Evolutionary conservation across 2,329 filamentous ascomycete genomes (phyloP).

Genomic region (Tolypocladium ovalisporum): DNA sequence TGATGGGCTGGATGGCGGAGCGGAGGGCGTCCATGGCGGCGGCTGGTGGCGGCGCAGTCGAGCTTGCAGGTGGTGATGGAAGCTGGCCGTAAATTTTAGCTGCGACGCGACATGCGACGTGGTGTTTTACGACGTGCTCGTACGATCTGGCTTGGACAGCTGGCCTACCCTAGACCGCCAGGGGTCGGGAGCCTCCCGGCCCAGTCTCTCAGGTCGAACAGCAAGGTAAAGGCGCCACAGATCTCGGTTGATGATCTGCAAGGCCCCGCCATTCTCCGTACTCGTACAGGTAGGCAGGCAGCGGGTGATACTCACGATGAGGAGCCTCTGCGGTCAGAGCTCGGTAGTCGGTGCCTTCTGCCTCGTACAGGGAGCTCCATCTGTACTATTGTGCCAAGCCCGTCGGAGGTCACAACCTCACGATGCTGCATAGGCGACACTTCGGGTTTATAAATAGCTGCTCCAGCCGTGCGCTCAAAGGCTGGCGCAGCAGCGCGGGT

Average conservation of each 20-base stretch:
- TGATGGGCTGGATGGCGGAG: slow-evolving; percentile 55
- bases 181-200: too few species aligned
- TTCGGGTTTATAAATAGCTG: background rate
- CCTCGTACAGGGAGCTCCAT: background rate
- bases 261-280: background rate
- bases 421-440: too few species aligned
- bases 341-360: background rate
- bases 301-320: background rate
- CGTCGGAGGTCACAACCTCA: background rate
- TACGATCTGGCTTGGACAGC: too few species aligned
- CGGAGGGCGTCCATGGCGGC: slow-evolving; percentile 49
- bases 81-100: background rate
- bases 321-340: background rate
- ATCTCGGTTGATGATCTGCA: background rate
- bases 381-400: background rate
- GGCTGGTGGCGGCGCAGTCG: background rate
- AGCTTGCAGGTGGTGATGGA: background rate
- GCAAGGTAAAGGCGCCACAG: background rate
- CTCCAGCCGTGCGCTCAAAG: background rate
- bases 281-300: background rate
- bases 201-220: background rate
- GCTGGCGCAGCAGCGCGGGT: background rate
- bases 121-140: background rate
- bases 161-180: background rate
- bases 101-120: background rate